Base-by-base conservation (phyloP, 169 alveolate genomes). In the Ichthyophthirius multifiliis region DNA sequence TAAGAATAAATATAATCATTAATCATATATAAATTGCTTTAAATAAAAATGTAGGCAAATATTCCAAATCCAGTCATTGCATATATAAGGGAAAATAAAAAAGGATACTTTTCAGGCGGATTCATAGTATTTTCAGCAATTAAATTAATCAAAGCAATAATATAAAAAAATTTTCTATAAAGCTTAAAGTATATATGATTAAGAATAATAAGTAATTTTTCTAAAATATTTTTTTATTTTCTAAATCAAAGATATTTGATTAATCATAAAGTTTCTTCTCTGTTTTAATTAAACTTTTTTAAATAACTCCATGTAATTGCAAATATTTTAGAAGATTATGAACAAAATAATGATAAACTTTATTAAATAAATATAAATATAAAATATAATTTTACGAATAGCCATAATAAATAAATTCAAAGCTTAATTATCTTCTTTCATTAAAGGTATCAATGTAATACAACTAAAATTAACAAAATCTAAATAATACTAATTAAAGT, bases 91-190 rank as follows among this genome's bases (percentile, higher is more conserved):
- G 55, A 82, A 76, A 79, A 90, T 16, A 90, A 76, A 89, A 84
- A 90, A 20, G 95, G 95, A 47, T 85, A 90, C 35, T 75, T 76
- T 62, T 75, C 32, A 41, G 93, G 92, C 10, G 90, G 90, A 16
- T 82, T 71, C 0, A 90, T 81, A 74, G 65, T 43, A 67, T 77
- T 55, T 67, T 88, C 84, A 30, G 83, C 65, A 64, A 88, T 37
- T 63, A 76, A 83, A 73, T 67, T 63, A 43, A 74, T 45, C 3
- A 85, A n/a, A 31, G 77, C 63, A 7, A 85, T 62, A 30, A 79
- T 47, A 74, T 55, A 74, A 12, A 80, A 44, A 10, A 65, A 7
- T 30, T 74, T 78, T 78, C 83, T 83, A 27, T 76, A 15, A 2
- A 78, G 4, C 55, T 64, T 48, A 87, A 65, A 79, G 4, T 67